A percentile compares a stretch with the other conserved stretches of the same genome.
Conservation (phyloP, 2,329 filamentous ascomycete species). For the Knufia petricola region DNA sequence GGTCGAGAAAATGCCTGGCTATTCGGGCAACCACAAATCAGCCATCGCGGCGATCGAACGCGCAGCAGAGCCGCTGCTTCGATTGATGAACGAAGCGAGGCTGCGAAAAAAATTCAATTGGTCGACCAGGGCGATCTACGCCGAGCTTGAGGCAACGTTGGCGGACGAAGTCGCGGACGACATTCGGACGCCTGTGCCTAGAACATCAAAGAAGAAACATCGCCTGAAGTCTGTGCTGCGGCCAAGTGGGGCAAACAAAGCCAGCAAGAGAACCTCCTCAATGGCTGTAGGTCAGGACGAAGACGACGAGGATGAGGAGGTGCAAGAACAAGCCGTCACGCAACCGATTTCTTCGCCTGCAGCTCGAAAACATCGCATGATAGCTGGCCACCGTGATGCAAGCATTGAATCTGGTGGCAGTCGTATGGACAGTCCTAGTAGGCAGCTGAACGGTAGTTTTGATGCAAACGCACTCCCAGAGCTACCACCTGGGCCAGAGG, state of each 20-base stretch:
- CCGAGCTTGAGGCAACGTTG: conserved; percentile 22
- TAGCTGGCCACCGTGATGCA: conserved; percentile 12
- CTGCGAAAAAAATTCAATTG: conserved; percentile 25
- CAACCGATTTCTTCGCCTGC: conserved; percentile 28
- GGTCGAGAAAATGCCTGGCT: conserved; percentile 18
- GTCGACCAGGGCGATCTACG: conserved; percentile 23
- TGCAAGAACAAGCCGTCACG: conserved; percentile 25
- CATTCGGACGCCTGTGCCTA: conserved; percentile 17
- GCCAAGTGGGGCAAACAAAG: conserved; percentile 34
- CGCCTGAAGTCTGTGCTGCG: conserved; percentile 36
- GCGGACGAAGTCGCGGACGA: conserved; percentile 22
- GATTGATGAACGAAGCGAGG: conserved; percentile 23
- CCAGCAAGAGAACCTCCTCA: conserved; percentile 34
- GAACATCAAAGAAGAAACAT: conserved; percentile 18
- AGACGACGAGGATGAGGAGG: conserved; percentile 19
- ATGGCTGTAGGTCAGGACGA: conserved; percentile 23
- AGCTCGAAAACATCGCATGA: conserved; percentile 23
- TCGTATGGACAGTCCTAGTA: conserved; percentile 21
- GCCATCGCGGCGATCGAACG: conserved; percentile 21
- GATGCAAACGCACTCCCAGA: conserved; percentile 19
- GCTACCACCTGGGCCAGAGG: conserved; percentile 20
- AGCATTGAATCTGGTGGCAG: conserved; percentile 16
- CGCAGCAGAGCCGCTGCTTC: conserved; percentile 17
- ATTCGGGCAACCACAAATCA: conserved; percentile 15
- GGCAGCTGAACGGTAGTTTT: conserved; percentile 23